Base-by-base conservation (phyloP, 2,329 filamentous ascomycete species). In the Fusarium tuaranense region DNA sequence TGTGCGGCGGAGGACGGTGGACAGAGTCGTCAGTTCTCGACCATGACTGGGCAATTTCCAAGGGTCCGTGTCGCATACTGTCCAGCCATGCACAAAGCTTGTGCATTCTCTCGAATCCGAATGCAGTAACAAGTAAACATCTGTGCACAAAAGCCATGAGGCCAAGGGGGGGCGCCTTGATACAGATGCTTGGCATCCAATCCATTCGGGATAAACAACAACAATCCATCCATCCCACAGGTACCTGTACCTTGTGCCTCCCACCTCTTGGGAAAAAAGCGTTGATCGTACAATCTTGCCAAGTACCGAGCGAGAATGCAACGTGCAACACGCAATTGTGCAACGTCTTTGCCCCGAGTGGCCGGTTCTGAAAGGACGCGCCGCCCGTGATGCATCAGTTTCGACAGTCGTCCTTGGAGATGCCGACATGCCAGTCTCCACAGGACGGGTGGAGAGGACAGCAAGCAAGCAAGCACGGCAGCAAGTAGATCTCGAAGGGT, bases 181-280 rank as follows among this genome's bases (percentile, higher is more conserved):
- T 48, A 48, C 44, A 60, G 65, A 41, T 57, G 62, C 38, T 48
- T 48, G 30, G 39, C 46, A 10, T 61, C 60, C 22, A 27, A n/a
- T 16, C 59, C 60, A 44, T 65, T 74, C 59, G 36, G 72, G 65
- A 44, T 58, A 63, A 74, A 74, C 72, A 66, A 75, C 63, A 75
- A 75, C 70, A 73, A 71, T 34, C 67, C 16, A 69, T 36, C 71
- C 59, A 58, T 53, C 10, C 48, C 27, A 53, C 48, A 53, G 41
- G 39, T 62, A 44, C 41, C 59, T 44, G 38, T 39, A 59, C 55
- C 9, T 22, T 22, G 44, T 59, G 32, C 53, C 53, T 32, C 16
- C n/a, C 41, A 46, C 46, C 22, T 51, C 46, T 32, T 48, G 25
- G 48, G 8, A 30, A 14, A 34, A 53, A n/a, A 51, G 46, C 48